Base-by-base conservation (phyloP, 177 flowering plant genomes). In the Vitis hybrid region DNA sequence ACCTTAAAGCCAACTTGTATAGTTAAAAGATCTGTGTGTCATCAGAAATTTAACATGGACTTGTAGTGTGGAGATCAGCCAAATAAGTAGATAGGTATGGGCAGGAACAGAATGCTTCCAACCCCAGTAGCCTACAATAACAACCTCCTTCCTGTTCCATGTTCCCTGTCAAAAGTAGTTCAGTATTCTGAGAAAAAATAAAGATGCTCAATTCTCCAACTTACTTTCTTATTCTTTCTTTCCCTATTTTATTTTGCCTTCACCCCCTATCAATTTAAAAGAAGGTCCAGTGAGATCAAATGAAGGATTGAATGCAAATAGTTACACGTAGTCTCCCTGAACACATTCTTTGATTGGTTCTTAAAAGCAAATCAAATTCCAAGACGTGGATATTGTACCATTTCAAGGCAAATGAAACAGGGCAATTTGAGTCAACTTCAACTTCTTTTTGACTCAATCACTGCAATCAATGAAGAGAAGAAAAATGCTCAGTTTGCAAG, bases 121-220 rank as follows among this genome's bases (percentile, higher is more conserved):
- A 29, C 52, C 12, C 60, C 66, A 51, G 20, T n/a, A 14, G 69
- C 50, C 26, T 19, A 39, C 68, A 50, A 59, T 56, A 12, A 57
- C 59, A 70, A 69, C 64, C 73, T 66, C 63, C 63, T 66, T 62
- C 76, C 78, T 68, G 66, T 52, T 18, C 63, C 39, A 34, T 34
- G 39, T 34, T 34, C 39, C 56, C 63, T 71, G 72, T 59, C 22
- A 66, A 34, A 73, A 6, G 14, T 9, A 50, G 20, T 49, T 50
- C 16, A 65, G 51, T 10, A 68, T 63, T 22, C n/a, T 7, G 12
- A 63, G 55, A 59, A 53, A 51, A 13, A 55, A 63, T 10, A 16
- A 45, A 18, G 39, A 34, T 34, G 39, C 39, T 34, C 39, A 34
- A 34, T 34, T 34, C 39, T 34, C 6, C 39, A 34, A 34, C 39